Evolutionary conservation across 805 yeast genomes (phyloP).

Genomic region (Myxozyma neotropica): DNA sequence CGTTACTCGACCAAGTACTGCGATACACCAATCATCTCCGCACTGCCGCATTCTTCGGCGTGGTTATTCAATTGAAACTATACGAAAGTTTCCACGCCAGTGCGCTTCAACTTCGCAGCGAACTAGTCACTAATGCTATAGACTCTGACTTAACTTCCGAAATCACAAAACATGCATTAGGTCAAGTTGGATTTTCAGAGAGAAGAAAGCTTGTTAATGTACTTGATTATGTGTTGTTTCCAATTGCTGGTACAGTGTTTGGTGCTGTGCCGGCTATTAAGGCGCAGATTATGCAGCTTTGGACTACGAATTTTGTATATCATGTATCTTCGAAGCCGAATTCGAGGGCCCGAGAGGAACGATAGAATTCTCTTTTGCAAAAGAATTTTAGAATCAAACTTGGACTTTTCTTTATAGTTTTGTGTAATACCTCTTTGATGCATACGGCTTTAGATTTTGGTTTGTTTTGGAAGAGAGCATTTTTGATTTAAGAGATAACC

Average conservation of each 20-base stretch:
- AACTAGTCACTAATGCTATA: not conserved
- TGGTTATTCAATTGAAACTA: slow-evolving; percentile 28
- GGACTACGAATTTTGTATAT: slow-evolving; percentile 26
- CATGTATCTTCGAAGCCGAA: slow-evolving; percentile 32
- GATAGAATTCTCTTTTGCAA: no score
- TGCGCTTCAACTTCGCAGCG: slow-evolving; percentile 18
- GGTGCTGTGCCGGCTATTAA: slow-evolving; percentile 34
- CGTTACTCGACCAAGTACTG: slow-evolving; percentile 3
- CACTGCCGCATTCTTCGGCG: slow-evolving; percentile 23
- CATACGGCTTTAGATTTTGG: no score
- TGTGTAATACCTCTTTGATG: no score
- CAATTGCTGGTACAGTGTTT: slow-evolving; percentile 34
- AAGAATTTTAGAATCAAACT: no score
- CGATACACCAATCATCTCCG: slow-evolving; percentile 22
- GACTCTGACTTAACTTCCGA: not conserved
- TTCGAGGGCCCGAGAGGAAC: no score
- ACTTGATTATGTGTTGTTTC: slow-evolving; percentile 32
- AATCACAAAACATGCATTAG: slow-evolving; percentile 1
- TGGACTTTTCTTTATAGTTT: no score
- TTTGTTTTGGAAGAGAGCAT: no score
- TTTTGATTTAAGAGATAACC: no score
- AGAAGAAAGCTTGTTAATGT: slow-evolving; percentile 7
- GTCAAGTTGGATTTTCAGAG: not conserved
- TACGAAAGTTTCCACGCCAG: slow-evolving; percentile 29
- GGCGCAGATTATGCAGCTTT: slow-evolving; percentile 34